Percentiles rank a stretch among this genome's conserved stretches.
phyloP scores from a whole-genome alignment of 148 eudicot species.

The Dysphania ambrosioides region DNA sequence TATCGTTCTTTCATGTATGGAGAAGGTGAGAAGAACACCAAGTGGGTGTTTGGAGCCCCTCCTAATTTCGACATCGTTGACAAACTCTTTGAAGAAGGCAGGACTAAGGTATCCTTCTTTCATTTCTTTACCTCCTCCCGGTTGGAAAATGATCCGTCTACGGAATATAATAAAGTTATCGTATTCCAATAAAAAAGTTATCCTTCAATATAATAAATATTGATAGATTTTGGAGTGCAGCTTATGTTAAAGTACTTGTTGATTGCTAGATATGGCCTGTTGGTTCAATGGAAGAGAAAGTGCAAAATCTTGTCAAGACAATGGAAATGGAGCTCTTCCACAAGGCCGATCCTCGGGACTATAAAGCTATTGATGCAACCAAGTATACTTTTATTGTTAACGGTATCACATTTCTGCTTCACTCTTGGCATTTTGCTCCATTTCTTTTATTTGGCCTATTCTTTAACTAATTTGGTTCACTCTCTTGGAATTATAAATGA shows the following conservation, averaged over 20 bases:
- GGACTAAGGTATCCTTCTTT: slow-evolving; percentile 54
- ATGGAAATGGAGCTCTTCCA: slow-evolving; percentile 81
- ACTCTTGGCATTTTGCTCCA: no score
- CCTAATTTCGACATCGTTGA: slow-evolving; percentile 64
- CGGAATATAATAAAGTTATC: no score
- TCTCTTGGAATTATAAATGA: no score
- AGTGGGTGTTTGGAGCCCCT: slow-evolving; percentile 59
- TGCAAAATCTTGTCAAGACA: slow-evolving; percentile 71
- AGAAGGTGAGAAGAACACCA: slow-evolving; percentile 58
- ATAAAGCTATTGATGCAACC: slow-evolving; percentile 48
- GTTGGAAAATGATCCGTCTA: no score
- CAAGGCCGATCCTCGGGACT: slow-evolving; percentile 48
- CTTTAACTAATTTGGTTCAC: no score
- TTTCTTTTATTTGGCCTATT: no score
- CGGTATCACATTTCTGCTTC: slow-evolving; percentile 24
- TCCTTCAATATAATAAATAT: no score
- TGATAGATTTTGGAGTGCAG: neutral
- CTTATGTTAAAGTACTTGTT: neutral
- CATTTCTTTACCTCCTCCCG: no score
- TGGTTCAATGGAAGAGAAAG: slow-evolving; percentile 76
- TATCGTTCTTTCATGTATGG: slow-evolving; percentile 58
- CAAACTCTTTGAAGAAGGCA: slow-evolving; percentile 76
- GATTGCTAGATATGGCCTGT: slow-evolving; percentile 55
- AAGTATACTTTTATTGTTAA: slow-evolving; percentile 33
- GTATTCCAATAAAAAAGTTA: no score